These are phyloP conservation scores for Luffa acutangula DNA, from an alignment of 306 rosid species.

Conservation along the genomic window DNA sequence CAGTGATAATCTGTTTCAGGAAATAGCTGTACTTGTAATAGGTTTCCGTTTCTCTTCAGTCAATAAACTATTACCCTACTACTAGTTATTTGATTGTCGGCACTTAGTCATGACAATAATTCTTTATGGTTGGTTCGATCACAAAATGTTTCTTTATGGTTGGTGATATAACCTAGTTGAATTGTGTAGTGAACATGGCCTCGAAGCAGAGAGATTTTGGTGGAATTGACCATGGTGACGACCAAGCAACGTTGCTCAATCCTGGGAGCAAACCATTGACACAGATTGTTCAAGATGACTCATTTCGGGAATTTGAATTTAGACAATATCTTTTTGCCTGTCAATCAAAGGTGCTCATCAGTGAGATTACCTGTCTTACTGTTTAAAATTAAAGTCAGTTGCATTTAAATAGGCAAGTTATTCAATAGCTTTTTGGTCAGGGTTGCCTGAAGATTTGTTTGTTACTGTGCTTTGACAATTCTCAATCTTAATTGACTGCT, in stretches of 20 bases:
- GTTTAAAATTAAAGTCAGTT: neutral
- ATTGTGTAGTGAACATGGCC: constrained; percentile 48
- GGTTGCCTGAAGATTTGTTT: neutral
- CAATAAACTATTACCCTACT: neutral
- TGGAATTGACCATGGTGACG: constrained; percentile 79
- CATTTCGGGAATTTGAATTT: constrained; percentile 95
- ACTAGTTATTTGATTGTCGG: neutral
- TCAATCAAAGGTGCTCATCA: constrained; percentile 68
- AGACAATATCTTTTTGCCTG: constrained; percentile 92
- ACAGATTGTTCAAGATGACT: constrained; percentile 89
- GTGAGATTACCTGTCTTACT: constrained; percentile 10
- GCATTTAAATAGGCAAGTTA: neutral
- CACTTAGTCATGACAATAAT: neutral
- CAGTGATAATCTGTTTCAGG: neutral
- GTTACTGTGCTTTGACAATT: neutral
- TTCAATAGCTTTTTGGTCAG: neutral
- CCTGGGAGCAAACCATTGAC: constrained; percentile 73
- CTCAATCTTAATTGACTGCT: neutral
- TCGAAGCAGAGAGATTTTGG: constrained; percentile 89
- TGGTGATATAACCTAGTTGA: constrained; percentile 15
- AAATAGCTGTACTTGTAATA: neutral
- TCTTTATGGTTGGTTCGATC: constrained; percentile 13
- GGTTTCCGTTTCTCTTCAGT: neutral
- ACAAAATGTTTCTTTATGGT: constrained; percentile 13
- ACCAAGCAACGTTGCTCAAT: constrained; percentile 75